Evolutionary conservation across 2,329 filamentous ascomycete genomes (phyloP).

Genomic region (Penicillium sp.): DNA sequence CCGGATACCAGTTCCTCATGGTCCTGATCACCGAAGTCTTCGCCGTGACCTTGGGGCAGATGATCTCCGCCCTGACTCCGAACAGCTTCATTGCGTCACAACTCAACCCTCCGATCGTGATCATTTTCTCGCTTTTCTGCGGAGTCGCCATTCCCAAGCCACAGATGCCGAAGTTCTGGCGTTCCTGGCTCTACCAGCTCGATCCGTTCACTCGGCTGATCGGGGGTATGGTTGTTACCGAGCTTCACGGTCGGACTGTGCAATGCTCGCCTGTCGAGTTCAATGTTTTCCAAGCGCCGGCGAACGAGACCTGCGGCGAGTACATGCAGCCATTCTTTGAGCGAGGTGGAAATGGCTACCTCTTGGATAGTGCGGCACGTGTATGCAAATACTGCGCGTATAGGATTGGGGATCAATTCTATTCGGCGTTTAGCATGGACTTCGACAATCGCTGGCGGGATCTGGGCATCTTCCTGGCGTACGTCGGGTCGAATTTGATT

Average conservation of each 20-base stretch:
- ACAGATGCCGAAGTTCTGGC: conserved; percentile 78
- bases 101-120: conserved; percentile 79
- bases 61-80: conserved; percentile 74
- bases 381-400: conserved; percentile 81
- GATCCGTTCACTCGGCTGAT: conserved; percentile 83
- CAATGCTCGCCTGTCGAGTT: conserved; percentile 63
- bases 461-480: conserved; percentile 74
- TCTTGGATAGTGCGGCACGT: conserved; percentile 66
- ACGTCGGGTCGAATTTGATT: conserved; percentile 75
- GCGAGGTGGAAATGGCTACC: conserved; percentile 69
- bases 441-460: conserved; percentile 78
- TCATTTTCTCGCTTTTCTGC: conserved; percentile 83
- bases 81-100: conserved; percentile 76
- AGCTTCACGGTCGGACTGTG: conserved; percentile 68
- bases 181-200: conserved; percentile 77
- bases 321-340: conserved; percentile 76
- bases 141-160: conserved; percentile 79
- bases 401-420: conserved; percentile 79
- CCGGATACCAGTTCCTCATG: conserved; percentile 87
- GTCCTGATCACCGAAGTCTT: conserved; percentile 82
- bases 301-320: conserved; percentile 67
- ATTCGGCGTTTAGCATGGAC: conserved; percentile 64
- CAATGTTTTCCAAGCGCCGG: conserved; percentile 68
- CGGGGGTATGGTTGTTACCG: conserved; percentile 76
- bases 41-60: conserved; percentile 76